Evolutionary conservation across 345 rosid species (phyloP), one percentile per base, ranked within the genome.

Genomic region (Turritis glabra): DNA sequence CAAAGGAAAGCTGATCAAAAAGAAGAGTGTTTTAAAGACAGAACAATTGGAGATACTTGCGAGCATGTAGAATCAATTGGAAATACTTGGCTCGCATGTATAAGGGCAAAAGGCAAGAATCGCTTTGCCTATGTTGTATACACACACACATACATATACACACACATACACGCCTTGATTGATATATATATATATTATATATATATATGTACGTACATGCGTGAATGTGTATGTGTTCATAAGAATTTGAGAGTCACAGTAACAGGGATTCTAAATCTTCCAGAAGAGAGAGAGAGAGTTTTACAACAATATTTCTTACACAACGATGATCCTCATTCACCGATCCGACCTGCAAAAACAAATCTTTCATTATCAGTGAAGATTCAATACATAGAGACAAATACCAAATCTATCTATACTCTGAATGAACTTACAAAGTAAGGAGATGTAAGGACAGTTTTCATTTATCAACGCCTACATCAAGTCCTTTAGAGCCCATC

Each of bases 401-500:
- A 19, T 40, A 37, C 61, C 60, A 26, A 19, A 48, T 48, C 21
- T 19, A 37, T 66, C 21, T 41, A 32, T 25, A 11, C 22, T 40
- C 8, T 8, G 22, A 68, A 75, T 51, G 15, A 60, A 60, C 80
- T 61, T 76, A 76, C 74, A 5, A 40, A 29, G 25, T 5, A 43
- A 6, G 23, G 63, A 40, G 55, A 51, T 7, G 55, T 29, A 35
- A 23, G 8, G 21, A 27, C 17, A 9, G 48, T 32, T 1, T 0
- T 77, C 73, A 77, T 66, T 77, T 77, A 79, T 94, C 98, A 66
- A 94, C 87, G 54, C 98, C 98, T 73, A 87, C 93, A 41, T 94
- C 98, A n/a, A 94, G 94, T 80, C 89, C 97, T 81, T 85, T 88
- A 3, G 98, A 94, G 79, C 95, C 65, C 30, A 94, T 91, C 97